Base-by-base conservation (phyloP, 2,329 filamentous ascomycete genomes). In the Fusarium concolor region DNA sequence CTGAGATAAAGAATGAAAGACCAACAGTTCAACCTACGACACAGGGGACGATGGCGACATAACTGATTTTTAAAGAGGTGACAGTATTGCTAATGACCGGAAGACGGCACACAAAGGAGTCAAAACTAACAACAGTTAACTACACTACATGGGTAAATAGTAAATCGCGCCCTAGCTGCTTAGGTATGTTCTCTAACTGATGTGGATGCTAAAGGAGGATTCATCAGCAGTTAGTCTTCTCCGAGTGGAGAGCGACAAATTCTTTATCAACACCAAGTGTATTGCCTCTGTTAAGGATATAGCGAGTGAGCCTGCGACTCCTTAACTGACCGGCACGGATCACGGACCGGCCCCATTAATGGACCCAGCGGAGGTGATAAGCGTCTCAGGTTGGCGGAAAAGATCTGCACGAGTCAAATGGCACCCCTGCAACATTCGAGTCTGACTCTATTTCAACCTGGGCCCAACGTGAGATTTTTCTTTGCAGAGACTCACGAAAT, bases 201-300 rank as follows among this genome's bases (percentile, higher is more conserved):
- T 24, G 37, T 31, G 49, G 49, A 38, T n/a, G 49, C 49, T 35
- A 18, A 43, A 29, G 37, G 18, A 51, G 47, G 22, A 28, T 51
- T 43, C 47, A 22, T 43, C 18, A 29, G 47, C 24, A 51, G 33
- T 54, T 56, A 50, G 50, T 38, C 42, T 52, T n/a, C 29, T 56
- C 37, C 52, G 41, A 67, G 70, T 72, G 70, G 65, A 70, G 58
- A 67, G 52, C 17, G 42, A 47, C 22, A 22, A 37, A 46, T 50
- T 69, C 53, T 56, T 45, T 62, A 63, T 64, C 57, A 33, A 41
- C 28, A 17, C 45, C 38, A 46, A 31, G 53, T 67, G 68, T 26
- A 44, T 28, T 45, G 39, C 44, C 29, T 29, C 24, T 63, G 60
- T 58, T 58, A 50, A 35, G 22, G 50, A 54, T 37, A 45, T 62